Evolutionary conservation across 192 early-diverging fungal genomes (phyloP).

Genomic region (Gigaspora rosea): DNA sequence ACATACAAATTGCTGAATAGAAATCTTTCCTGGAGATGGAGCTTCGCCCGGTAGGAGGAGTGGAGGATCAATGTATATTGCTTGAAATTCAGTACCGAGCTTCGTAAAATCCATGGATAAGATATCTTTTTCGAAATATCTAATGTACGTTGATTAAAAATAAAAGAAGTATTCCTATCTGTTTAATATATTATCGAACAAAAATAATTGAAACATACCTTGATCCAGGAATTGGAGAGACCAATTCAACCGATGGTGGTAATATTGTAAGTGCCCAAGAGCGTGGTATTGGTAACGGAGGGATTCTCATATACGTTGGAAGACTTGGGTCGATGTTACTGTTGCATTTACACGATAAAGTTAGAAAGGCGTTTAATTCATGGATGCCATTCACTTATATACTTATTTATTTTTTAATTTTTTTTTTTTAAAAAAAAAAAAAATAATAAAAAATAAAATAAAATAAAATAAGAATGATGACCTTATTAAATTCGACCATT

Average conservation of each 20-base stretch:
- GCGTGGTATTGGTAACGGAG: slow-evolving; percentile 77
- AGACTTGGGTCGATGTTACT: slow-evolving; percentile 79
- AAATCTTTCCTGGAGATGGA: slow-evolving; percentile 62
- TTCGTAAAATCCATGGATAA: slow-evolving; percentile 49
- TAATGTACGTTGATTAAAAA: slow-evolving; percentile 23
- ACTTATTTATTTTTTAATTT: too few species aligned
- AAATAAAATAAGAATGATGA: too few species aligned
- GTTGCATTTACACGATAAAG: neutral
- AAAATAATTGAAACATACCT: slow-evolving; percentile 29
- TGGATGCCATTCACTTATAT: too few species aligned
- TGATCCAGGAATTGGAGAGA: slow-evolving; percentile 36
- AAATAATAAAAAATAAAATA: too few species aligned
- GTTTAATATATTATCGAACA: neutral
- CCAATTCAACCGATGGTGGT: slow-evolving; percentile 35
- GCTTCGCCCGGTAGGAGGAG: slow-evolving; percentile 67
- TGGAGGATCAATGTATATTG: slow-evolving; percentile 91
- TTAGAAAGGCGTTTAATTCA: too few species aligned
- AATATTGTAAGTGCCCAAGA: slow-evolving; percentile 86
- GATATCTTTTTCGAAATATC: slow-evolving; percentile 49
- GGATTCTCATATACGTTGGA: slow-evolving; percentile 89
- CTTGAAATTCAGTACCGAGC: slow-evolving; percentile 77
- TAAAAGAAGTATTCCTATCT: neutral
- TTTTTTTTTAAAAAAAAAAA: too few species aligned
- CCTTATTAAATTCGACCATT: neutral
- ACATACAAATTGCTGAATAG: slow-evolving; percentile 62